Conservation (phyloP, 345 rosid genomes). For the Linum tenue region DNA sequence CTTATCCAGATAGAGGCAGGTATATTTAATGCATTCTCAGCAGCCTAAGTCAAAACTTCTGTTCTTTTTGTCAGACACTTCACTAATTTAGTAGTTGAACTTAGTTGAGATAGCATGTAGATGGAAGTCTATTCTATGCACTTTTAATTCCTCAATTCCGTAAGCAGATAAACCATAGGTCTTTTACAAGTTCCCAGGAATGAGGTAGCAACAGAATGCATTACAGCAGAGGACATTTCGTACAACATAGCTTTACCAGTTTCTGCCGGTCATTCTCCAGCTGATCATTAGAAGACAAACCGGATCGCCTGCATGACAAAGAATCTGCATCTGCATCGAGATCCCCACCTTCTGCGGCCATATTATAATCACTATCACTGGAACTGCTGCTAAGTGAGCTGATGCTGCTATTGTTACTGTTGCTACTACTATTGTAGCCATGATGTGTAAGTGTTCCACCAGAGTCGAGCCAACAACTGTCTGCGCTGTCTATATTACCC, state of each 20-base stretch:
- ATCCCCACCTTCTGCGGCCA: slow-evolving; percentile 63
- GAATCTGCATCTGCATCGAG: slow-evolving; percentile 99
- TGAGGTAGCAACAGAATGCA: no score
- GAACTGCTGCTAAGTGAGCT: slow-evolving; percentile 87
- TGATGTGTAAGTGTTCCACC: slow-evolving; percentile 44
- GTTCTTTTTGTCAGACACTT: no score
- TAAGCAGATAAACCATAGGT: no score
- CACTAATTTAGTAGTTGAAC: no score
- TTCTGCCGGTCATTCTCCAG: slow-evolving; percentile 59
- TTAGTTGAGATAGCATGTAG: no score
- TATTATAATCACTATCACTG: slow-evolving; percentile 71
- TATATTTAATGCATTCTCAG: no score
- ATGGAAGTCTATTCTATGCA: no score
- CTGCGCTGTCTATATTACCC: slow-evolving; percentile 53
- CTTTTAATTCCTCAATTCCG: no score
- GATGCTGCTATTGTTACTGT: slow-evolving; percentile 87
- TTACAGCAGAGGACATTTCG: no score
- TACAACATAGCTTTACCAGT: slow-evolving; percentile 29
- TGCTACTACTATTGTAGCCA: slow-evolving; percentile 82
- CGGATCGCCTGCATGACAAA: slow-evolving; percentile 78
- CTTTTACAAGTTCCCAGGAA: no score
- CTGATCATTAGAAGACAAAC: slow-evolving; percentile 64
- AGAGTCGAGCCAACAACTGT: slow-evolving; percentile 57
- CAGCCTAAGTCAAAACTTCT: no score
- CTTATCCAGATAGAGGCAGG: no score